Evolutionary conservation across 1,139 yeast genomes (phyloP).

Genomic region (Arxiozyma heterogenica): DNA sequence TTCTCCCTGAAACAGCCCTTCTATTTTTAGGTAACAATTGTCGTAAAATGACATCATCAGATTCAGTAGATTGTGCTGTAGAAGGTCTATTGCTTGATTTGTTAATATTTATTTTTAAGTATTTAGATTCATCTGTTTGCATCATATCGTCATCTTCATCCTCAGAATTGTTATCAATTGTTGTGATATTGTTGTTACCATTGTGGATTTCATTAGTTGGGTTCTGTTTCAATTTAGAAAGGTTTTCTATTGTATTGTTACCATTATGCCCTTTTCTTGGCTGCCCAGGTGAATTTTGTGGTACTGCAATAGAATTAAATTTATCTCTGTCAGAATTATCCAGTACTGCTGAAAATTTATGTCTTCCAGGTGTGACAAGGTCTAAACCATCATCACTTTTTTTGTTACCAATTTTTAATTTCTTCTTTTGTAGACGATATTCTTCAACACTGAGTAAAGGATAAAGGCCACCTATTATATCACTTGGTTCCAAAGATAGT

Average conservation of each 20-base stretch:
- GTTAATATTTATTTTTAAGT: neutral
- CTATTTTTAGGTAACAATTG: slow-evolving; percentile 28
- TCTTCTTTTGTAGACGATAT: slow-evolving; percentile 40
- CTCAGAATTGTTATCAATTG: slow-evolving; percentile 20
- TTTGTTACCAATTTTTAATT: slow-evolving; percentile 17
- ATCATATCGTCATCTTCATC: slow-evolving; percentile 17
- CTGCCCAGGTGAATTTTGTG: slow-evolving; percentile 91
- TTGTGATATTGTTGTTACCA: neutral
- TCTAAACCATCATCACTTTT: slow-evolving; percentile 8
- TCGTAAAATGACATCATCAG: slow-evolving; percentile 14
- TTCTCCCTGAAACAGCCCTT: slow-evolving; percentile 25
- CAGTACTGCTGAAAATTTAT: slow-evolving; percentile 1
- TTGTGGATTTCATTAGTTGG: slow-evolving; percentile 5
- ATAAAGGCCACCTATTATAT: slow-evolving; percentile 64
- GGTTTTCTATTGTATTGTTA: slow-evolving; percentile 27
- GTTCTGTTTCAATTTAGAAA: slow-evolving; percentile 12
- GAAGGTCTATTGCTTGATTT: slow-evolving; percentile 3
- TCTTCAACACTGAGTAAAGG: slow-evolving; percentile 53
- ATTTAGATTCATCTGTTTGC: slow-evolving; percentile 8
- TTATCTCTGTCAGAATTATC: slow-evolving; percentile 51
- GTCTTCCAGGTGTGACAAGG: slow-evolving; percentile 24
- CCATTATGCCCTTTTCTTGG: slow-evolving; percentile 64
- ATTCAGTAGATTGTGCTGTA: slow-evolving; percentile 5
- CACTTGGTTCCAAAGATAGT: slow-evolving; percentile 51
- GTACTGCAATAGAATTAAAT: slow-evolving; percentile 51